These are phyloP conservation scores for Leccinum boreale DNA, from an alignment of 768 basidiomycete species.

Conservation along the genomic window DNA sequence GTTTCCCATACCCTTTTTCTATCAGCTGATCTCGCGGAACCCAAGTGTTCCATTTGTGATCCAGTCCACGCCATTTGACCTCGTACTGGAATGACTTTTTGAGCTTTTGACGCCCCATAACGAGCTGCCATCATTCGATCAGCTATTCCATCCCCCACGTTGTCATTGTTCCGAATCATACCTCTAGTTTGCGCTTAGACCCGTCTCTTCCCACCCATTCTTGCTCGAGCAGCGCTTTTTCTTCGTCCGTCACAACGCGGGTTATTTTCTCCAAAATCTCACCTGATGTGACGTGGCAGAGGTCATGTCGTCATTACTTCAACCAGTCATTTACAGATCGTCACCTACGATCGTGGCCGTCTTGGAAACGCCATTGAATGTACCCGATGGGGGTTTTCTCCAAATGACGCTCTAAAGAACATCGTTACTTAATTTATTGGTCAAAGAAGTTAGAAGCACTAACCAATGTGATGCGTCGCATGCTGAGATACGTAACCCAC, in stretches of 20 bases:
- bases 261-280: conserved; percentile 91
- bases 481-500: conserved; percentile 98
- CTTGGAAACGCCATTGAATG: conserved; percentile 99
- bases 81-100: conserved; percentile 97
- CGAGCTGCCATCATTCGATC: conserved; percentile 43
- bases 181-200: conserved; percentile 87
- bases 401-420: conserved; percentile 71
- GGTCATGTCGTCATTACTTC: conserved; percentile 6
- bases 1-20: conserved; percentile 82
- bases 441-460: conserved; percentile 17
- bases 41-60: conserved; percentile 90
- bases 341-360: conserved; percentile 88
- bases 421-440: conserved; percentile 20
- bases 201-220: conserved; percentile 93
- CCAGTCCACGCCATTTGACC: conserved; percentile 79
- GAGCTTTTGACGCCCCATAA: conserved; percentile 95
- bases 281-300: conserved; percentile 40
- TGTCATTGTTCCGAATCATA: conserved; percentile 30
- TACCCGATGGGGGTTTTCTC: conserved; percentile 97
- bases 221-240: conserved; percentile 70
- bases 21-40: conserved; percentile 84
- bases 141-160: conserved; percentile 12
- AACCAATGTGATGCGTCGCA: conserved; percentile 93
- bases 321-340: conserved; percentile 10
- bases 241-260: conserved; percentile 85